Conservation (phyloP, 495 filamentous ascomycete genomes). For the Podospora appendiculata region DNA sequence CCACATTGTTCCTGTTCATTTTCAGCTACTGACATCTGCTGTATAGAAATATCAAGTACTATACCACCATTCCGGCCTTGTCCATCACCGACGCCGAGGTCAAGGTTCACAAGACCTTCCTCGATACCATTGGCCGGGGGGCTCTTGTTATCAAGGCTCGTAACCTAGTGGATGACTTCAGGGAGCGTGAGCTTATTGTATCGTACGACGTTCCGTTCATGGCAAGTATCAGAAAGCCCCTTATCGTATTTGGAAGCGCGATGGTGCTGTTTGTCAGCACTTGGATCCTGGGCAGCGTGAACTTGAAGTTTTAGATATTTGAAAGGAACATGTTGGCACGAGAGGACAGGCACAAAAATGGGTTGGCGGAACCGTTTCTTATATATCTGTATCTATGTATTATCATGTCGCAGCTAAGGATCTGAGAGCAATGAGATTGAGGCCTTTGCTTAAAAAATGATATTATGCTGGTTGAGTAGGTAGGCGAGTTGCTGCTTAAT, state of each 20-base stretch:
- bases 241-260: slow-evolving; percentile 70
- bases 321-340: not conserved
- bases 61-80: slow-evolving; percentile 51
- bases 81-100: slow-evolving; percentile 50
- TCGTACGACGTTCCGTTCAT: slow-evolving; percentile 78
- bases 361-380: not conserved
- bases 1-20: not conserved
- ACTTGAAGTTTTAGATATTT: slow-evolving; percentile 38
- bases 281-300: slow-evolving; percentile 70
- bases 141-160: slow-evolving; percentile 71
- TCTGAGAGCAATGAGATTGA: not conserved
- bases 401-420: not conserved
- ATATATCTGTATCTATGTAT: slow-evolving; percentile 1
- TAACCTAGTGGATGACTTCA: slow-evolving; percentile 80
- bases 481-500: too few species aligned
- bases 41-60: slow-evolving; percentile 58
- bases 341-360: not conserved
- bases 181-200: slow-evolving; percentile 73
- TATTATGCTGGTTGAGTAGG: too few species aligned
- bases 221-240: slow-evolving; percentile 76
- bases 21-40: not conserved
- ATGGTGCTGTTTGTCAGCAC: slow-evolving; percentile 64
- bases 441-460: not conserved
- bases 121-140: slow-evolving; percentile 89
- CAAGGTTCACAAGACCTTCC: slow-evolving; percentile 60